Base-by-base conservation (phyloP, 192 early-diverging fungal species). In the Coemansia sp. region DNA sequence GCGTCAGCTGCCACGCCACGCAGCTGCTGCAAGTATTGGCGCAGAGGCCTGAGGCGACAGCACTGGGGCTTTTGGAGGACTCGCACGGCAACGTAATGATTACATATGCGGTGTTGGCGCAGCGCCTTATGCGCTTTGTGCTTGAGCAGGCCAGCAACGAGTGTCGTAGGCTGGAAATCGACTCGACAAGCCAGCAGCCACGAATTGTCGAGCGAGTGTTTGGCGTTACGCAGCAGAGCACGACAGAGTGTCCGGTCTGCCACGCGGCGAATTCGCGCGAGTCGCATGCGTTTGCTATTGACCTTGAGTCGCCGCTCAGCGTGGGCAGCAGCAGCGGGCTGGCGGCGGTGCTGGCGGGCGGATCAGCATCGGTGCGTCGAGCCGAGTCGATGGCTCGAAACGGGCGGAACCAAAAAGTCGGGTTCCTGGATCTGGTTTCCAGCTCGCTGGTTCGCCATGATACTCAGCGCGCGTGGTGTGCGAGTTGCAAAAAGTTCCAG, bases 1-100 rank as follows among this genome's bases (percentile, higher is more conserved):
- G 97, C 15, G 85, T 87, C 42, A 97, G 96, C 68, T 99, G 97
- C 75, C 95, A 98, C 54, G 97, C 97, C 4, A 82, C 90, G 10
- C 96, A 94, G 67, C 94, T 98, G 61, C 80, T 98, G 60, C 76
- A 87, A 0, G 93, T 88, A 1, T 87, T 98, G 64, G 84, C 85
- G 46, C 90, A 86, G 11, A 87, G 95, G 18, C 88, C 90, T 1
- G 91, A 95, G 83, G 92, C 94, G 1, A 82, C 70, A 1, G 93
- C 92, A 0, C 70, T 98, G 50, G 93, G 90, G 1, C 76, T 98
- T 5, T 88, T 97, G 58, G 95, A 97, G 59, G 90, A 73, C 21
- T 50, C 63, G 14, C 57, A 93, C 3, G 92, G 95, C 15, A 74
- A 86, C 5, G 70, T 77, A 14, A 76, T 81, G 1, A 82, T 42